Conservation (phyloP, 257 asterid species). For the Przewalskia tangutica region DNA sequence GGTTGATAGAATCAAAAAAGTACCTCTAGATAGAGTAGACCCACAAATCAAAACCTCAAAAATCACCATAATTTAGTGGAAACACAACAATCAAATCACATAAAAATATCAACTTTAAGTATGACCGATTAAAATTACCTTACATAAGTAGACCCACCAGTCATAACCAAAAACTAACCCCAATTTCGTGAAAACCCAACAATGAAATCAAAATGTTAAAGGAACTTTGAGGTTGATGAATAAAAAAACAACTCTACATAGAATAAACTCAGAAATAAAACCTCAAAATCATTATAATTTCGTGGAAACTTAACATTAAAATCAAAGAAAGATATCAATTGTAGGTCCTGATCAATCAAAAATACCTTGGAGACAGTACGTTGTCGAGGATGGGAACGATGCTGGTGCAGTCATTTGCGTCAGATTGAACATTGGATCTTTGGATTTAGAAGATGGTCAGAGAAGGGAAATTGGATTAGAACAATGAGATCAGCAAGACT, state of each 20-base stretch:
- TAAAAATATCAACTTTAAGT: neutral
- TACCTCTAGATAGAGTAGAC: neutral
- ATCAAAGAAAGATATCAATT: neutral
- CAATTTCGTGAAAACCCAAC: neutral
- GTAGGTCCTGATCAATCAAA: neutral
- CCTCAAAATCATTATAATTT: neutral
- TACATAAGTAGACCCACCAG: neutral
- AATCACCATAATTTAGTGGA: neutral
- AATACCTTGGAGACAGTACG: slow-evolving; percentile 50
- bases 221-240: neutral
- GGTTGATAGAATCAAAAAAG: neutral
- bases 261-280: neutral
- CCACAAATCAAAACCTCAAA: neutral
- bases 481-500: no score
- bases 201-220: neutral
- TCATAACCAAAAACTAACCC: neutral
- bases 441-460: no score
- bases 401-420: slow-evolving; percentile 19
- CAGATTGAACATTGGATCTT: slow-evolving; percentile 31
- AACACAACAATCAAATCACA: neutral
- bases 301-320: neutral
- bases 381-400: slow-evolving; percentile 36
- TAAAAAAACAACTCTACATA: neutral
- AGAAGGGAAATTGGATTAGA: no score
- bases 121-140: neutral